Percentiles rank a stretch among this genome's conserved stretches.
phyloP scores from a whole-genome alignment of 164 flowering plant species.

The Dillenia suffruticosa region DNA sequence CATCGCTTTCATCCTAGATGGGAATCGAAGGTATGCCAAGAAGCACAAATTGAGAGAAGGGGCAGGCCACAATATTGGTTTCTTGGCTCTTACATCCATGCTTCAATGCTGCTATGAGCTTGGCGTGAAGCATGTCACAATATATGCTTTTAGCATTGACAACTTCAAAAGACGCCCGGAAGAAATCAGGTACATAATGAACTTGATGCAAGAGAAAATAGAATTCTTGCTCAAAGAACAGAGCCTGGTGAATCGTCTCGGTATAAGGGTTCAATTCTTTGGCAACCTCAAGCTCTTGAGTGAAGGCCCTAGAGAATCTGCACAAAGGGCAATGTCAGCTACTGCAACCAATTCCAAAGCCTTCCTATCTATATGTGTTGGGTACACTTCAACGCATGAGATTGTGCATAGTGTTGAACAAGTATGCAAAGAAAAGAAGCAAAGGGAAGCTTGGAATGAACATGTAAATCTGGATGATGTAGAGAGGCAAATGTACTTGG shows the following conservation, averaged over 20 bases:
- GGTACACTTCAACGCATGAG: conserved; percentile 30
- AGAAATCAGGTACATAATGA: conserved; percentile 31
- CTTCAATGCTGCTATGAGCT: conserved; percentile 36
- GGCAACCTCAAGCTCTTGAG: conserved; percentile 32
- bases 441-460: not conserved
- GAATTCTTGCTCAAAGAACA: conserved; percentile 22
- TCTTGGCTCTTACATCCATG: conserved; percentile 26
- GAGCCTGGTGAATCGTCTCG: conserved; percentile 23
- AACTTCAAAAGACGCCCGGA: conserved; percentile 30
- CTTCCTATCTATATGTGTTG: conserved; percentile 22
- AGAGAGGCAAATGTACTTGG: conserved; percentile 39
- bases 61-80: conserved; percentile 45
- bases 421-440: conserved; percentile 9
- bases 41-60: conserved; percentile 27
- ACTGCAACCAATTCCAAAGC: conserved; percentile 20
- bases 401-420: conserved; percentile 21
- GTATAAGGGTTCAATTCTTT: conserved; percentile 27
- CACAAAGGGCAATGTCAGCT: conserved; percentile 19
- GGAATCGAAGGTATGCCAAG: conserved; percentile 55
- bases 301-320: conserved; percentile 19
- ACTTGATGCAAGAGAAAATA: conserved; percentile 34
- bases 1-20: conserved; percentile 71
- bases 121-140: conserved; percentile 31
- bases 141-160: conserved; percentile 48
- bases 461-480: conserved; percentile 18